These are phyloP conservation scores for Teunomyces panamensis DNA, from an alignment of 805 yeast genomes.

Conservation along the genomic window DNA sequence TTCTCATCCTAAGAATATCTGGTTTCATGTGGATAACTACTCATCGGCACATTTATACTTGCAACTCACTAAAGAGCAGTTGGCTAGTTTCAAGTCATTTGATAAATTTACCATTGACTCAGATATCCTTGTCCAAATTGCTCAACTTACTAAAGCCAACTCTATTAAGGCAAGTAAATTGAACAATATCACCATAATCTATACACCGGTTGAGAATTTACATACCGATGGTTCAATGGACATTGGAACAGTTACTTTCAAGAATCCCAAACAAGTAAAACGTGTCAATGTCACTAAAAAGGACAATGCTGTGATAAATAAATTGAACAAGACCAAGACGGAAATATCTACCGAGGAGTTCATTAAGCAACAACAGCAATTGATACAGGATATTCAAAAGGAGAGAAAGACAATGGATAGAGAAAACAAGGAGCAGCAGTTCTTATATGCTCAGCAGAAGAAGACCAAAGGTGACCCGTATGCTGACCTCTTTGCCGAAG, in stretches of 20 bases:
- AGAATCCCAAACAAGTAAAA: conserved; percentile 53
- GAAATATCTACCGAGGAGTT: conserved; percentile 51
- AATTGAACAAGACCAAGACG: conserved; percentile 60
- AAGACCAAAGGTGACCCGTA: conserved; percentile 30
- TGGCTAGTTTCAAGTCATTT: conserved; percentile 39
- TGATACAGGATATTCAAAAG: conserved; percentile 32
- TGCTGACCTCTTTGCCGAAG: conserved; percentile 47
- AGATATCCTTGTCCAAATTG: conserved; percentile 46
- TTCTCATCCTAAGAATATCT: conserved; percentile 63
- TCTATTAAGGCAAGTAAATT: conserved; percentile 74
- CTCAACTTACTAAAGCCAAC: conserved; percentile 74
- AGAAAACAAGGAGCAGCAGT: conserved; percentile 30
- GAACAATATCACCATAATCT: conserved; percentile 62
- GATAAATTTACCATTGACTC: conserved; percentile 39
- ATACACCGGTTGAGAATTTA: conserved; percentile 73
- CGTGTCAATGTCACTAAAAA: conserved; percentile 52
- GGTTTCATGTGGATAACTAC: conserved; percentile 80
- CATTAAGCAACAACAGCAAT: conserved; percentile 26
- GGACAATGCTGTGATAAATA: conserved; percentile 58
- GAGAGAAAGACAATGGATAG: conserved; percentile 40
- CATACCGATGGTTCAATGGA: conserved; percentile 70
- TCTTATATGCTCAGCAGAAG: conserved; percentile 38
- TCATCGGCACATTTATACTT: conserved; percentile 78
- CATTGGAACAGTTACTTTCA: conserved; percentile 74
- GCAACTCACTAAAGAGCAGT: conserved; percentile 48